Evolutionary conservation across 176 grass and related monocot genomes (phyloP).

Genomic region (Calamus simplicifolius): DNA sequence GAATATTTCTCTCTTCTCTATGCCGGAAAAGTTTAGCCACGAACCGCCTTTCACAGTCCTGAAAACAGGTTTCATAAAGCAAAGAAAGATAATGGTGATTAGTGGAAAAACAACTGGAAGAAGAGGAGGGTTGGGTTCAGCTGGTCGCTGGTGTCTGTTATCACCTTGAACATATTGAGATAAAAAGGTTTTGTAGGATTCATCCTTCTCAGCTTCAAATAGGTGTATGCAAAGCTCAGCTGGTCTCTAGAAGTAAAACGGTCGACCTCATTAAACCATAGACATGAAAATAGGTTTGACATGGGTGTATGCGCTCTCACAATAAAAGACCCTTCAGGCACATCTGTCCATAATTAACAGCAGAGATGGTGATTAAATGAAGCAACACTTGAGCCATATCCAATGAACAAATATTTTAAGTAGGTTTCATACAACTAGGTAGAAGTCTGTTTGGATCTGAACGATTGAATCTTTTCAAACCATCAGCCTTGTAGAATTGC

Average conservation of each 20-base stretch:
- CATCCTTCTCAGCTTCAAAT: conserved; percentile 88
- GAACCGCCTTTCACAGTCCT: too few species aligned
- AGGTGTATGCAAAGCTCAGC: conserved; percentile 98
- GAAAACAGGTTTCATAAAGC: too few species aligned
- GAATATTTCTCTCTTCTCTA: too few species aligned
- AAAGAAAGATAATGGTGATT: too few species aligned
- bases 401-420: neutral
- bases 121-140: too few species aligned
- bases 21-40: too few species aligned
- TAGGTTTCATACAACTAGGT: conserved; percentile 72
- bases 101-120: too few species aligned
- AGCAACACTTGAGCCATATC: too few species aligned
- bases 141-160: neutral
- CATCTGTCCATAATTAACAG: conserved; percentile 52
- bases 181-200: conserved; percentile 69
- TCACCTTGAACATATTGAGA: conserved; percentile 97
- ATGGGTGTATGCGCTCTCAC: conserved; percentile 92
- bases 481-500: conserved; percentile 90
- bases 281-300: conserved; percentile 94
- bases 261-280: conserved; percentile 98
- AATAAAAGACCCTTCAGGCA: conserved; percentile 98
- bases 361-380: neutral
- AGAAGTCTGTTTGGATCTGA: conserved; percentile 68
- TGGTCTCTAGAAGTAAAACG: conserved; percentile 91
- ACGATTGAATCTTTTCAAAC: conserved; percentile 66